A percentile compares a stretch with the other conserved stretches of the same genome.
Conservation (phyloP, 495 filamentous ascomycete species). For the Staphylotrichum longicolle region DNA sequence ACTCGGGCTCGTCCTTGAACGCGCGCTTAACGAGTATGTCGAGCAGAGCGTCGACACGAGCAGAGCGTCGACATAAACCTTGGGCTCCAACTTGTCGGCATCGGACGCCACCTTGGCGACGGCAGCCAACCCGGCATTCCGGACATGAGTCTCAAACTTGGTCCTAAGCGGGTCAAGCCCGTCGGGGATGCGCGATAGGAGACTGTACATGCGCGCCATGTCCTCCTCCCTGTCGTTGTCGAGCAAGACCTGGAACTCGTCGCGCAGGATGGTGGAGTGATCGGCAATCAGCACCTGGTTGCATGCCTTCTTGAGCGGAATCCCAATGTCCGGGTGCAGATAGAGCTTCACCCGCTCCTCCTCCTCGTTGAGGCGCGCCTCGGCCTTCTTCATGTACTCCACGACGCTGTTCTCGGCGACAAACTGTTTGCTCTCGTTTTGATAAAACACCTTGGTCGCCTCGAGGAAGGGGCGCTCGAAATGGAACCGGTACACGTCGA, state of each 20-base stretch:
- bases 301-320: conserved; percentile 80
- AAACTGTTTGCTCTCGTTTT: conserved; percentile 89
- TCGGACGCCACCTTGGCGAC: conserved; percentile 89
- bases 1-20: conserved; percentile 94
- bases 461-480: conserved; percentile 91
- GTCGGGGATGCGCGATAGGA: conserved; percentile 86
- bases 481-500: conserved; percentile 87
- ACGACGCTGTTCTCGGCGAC: conserved; percentile 96
- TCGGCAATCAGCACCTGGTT: conserved; percentile 85
- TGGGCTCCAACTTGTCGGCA: conserved; percentile 89
- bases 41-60: conserved; percentile 86
- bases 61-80: conserved; percentile 92
- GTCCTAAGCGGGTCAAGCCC: conserved; percentile 85
- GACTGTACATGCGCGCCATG: conserved; percentile 91
- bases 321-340: conserved; percentile 82
- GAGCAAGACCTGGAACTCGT: conserved; percentile 94
- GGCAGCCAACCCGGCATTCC: conserved; percentile 80
- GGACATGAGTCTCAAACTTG: conserved; percentile 89
- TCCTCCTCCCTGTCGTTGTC: conserved; percentile 95
- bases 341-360: conserved; percentile 93
- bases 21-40: conserved; percentile 90
- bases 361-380: conserved; percentile 86
- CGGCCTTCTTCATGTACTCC: conserved; percentile 99
- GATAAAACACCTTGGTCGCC: conserved; percentile 81
- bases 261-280: conserved; percentile 77